Evolutionary conservation across 495 filamentous ascomycete species (phyloP).

Genomic region (Lasiosphaeria miniovina): DNA sequence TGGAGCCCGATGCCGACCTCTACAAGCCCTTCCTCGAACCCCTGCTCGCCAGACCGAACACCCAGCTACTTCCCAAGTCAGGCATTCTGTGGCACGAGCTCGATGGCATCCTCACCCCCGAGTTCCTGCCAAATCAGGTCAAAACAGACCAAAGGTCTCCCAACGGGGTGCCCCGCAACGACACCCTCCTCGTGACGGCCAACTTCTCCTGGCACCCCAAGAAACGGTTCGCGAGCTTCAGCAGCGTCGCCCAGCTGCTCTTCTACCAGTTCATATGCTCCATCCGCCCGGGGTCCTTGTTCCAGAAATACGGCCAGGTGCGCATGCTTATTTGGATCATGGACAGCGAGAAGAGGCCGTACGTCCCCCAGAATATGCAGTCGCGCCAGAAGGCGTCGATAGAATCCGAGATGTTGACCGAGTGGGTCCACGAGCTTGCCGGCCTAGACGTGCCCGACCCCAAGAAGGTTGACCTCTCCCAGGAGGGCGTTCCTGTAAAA

Average conservation of each 20-base stretch:
- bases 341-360: constrained; percentile 48
- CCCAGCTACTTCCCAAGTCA: constrained; percentile 48
- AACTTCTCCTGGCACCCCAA: constrained; percentile 50
- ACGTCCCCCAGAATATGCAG: constrained; percentile 50
- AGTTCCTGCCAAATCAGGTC: constrained; percentile 51
- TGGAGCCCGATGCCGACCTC: constrained; percentile 58
- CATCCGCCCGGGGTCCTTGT: constrained; percentile 40
- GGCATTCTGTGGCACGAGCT: constrained; percentile 50
- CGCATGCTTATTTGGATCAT: constrained; percentile 65
- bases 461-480: not conserved
- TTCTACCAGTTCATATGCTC: constrained; percentile 47
- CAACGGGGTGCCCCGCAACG: constrained; percentile 47
- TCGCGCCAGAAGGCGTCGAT: constrained; percentile 53
- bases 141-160: constrained; percentile 34
- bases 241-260: constrained; percentile 41
- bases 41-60: constrained; percentile 56
- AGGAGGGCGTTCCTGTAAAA: not conserved
- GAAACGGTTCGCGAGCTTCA: constrained; percentile 31
- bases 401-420: constrained; percentile 53
- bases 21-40: constrained; percentile 60
- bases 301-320: constrained; percentile 65
- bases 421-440: constrained; percentile 45
- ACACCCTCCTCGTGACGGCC: constrained; percentile 64
- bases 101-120: constrained; percentile 42
- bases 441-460: constrained; percentile 22